Evolutionary conservation across 176 grass and related monocot species (phyloP).

Genomic region (Oryza nivara): DNA sequence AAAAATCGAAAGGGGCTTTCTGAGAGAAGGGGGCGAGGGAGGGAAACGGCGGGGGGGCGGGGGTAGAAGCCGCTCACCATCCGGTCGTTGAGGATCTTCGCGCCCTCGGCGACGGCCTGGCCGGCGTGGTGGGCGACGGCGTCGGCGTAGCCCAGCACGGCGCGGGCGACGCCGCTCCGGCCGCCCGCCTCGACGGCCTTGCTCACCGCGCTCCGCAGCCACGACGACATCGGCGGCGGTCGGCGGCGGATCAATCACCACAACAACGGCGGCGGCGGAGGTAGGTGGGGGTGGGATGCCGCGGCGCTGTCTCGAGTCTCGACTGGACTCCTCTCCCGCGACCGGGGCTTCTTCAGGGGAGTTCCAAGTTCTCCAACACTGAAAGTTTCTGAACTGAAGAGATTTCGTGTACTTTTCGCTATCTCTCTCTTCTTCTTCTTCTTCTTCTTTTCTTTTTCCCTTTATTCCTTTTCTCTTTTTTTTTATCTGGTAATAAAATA

Average conservation of each 20-base stretch:
- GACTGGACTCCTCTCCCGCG: neutral
- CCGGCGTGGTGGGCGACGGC: slow-evolving; percentile 91
- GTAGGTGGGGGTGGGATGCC: neutral
- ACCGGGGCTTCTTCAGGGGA: slow-evolving; percentile 9
- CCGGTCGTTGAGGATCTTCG: slow-evolving; percentile 84
- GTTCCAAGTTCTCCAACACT: slow-evolving; percentile 31
- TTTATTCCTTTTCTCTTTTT: neutral
- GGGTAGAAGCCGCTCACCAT: slow-evolving; percentile 51
- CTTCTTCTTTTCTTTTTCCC: neutral
- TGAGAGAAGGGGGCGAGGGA: neutral
- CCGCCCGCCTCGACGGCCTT: slow-evolving; percentile 94
- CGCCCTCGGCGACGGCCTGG: slow-evolving; percentile 83
- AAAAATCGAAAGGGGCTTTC: slow-evolving; percentile 22
- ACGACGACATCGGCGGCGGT: slow-evolving; percentile 67
- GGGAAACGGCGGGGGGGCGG: neutral
- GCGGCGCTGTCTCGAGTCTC: neutral
- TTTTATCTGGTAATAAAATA: neutral
- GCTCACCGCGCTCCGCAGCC: slow-evolving; percentile 72
- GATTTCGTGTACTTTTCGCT: slow-evolving; percentile 23
- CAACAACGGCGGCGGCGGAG: neutral
- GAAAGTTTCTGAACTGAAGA: neutral
- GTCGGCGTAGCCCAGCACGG: slow-evolving; percentile 90
- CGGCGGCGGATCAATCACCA: neutral
- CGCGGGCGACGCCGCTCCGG: slow-evolving; percentile 68
- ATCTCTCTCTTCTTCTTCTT: neutral